These are phyloP conservation scores for Hapsidospora chrysogenum DNA, from an alignment of 495 filamentous ascomycete species.

Conservation along the genomic window DNA sequence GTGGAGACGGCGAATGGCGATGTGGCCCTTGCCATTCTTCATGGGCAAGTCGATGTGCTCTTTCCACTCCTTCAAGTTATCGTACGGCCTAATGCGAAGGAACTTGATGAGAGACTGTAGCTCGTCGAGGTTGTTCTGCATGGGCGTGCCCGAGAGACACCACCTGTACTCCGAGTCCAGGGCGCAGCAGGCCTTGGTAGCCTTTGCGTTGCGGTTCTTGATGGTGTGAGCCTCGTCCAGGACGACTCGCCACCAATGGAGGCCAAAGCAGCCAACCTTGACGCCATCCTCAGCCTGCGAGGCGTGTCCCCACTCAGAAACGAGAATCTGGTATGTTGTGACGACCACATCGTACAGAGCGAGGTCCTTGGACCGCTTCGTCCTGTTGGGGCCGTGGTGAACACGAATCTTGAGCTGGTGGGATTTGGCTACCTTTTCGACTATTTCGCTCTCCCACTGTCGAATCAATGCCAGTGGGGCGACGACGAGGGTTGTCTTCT, in stretches of 20 bases:
- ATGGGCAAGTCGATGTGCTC: conserved; percentile 74
- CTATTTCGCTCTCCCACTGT: conserved; percentile 92
- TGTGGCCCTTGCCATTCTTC: conserved; percentile 66
- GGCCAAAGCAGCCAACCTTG: conserved; percentile 71
- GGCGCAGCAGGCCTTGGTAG: conserved; percentile 71
- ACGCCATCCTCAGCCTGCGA: conserved; percentile 28
- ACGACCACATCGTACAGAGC: conserved; percentile 88
- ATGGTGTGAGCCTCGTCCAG: conserved; percentile 95
- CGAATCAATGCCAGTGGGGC: conserved; percentile 92
- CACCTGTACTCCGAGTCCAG: conserved; percentile 73
- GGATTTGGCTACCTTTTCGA: conserved; percentile 48
- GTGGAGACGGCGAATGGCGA: conserved; percentile 80
- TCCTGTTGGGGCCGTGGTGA: conserved; percentile 75
- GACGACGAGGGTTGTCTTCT: conserved; percentile 74
- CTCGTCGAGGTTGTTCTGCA: conserved; percentile 98
- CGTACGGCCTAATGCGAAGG: conserved; percentile 78
- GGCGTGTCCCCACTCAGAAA: conserved; percentile 59
- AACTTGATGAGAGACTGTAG: conserved; percentile 86
- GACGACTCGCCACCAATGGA: conserved; percentile 90
- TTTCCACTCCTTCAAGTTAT: conserved; percentile 69
- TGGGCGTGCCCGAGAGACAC: conserved; percentile 89
- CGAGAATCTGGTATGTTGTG: conserved; percentile 88
- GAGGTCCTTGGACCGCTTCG: conserved; percentile 57
- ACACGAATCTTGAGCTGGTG: conserved; percentile 65
- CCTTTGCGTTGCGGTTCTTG: conserved; percentile 94